phyloP scores from a whole-genome alignment of 1,139 yeast species.

The Meyerozyma sp. region DNA sequence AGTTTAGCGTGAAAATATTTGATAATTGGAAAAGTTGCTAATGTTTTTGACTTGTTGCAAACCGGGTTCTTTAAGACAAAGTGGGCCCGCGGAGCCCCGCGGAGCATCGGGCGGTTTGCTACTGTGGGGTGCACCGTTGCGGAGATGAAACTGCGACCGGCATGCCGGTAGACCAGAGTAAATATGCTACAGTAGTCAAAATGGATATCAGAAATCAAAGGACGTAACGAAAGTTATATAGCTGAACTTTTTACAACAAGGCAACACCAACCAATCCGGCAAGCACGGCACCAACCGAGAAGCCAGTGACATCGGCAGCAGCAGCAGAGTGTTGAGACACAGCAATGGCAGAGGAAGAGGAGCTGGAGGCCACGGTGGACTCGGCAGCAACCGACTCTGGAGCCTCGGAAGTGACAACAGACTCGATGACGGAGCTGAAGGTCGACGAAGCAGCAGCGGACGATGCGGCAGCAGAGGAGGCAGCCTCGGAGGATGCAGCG shows the following conservation, averaged over 20 bases:
- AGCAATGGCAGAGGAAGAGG: slow-evolving; percentile 7
- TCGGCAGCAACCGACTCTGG: slow-evolving; percentile 10
- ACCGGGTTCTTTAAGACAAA: background rate
- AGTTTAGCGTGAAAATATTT: background rate
- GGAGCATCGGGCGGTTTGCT: background rate
- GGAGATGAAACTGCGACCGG: too few species aligned
- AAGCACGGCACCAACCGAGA: slow-evolving; percentile 15
- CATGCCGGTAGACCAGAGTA: too few species aligned
- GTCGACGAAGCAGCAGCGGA: slow-evolving; percentile 9
- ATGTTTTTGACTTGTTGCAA: background rate
- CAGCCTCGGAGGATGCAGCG: slow-evolving; percentile 7
- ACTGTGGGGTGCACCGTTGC: too few species aligned
- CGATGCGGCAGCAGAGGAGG: slow-evolving; percentile 10
- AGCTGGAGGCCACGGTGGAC: slow-evolving; percentile 8
- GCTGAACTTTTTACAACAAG: slow-evolving; percentile 10
- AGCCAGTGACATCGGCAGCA: slow-evolving; percentile 9
- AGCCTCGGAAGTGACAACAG: slow-evolving; percentile 8
- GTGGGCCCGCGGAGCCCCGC: background rate
- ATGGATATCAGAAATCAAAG: background rate
- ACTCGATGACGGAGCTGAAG: slow-evolving; percentile 7
- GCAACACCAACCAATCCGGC: slow-evolving; percentile 15
- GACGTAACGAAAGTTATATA: background rate
- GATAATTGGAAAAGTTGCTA: background rate
- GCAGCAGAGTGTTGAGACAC: slow-evolving; percentile 12
- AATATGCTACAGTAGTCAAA: background rate